Evolutionary conservation across 139 green algal species (phyloP), one percentile per base, ranked within the genome.

Genomic region (Chlorella sp.): DNA sequence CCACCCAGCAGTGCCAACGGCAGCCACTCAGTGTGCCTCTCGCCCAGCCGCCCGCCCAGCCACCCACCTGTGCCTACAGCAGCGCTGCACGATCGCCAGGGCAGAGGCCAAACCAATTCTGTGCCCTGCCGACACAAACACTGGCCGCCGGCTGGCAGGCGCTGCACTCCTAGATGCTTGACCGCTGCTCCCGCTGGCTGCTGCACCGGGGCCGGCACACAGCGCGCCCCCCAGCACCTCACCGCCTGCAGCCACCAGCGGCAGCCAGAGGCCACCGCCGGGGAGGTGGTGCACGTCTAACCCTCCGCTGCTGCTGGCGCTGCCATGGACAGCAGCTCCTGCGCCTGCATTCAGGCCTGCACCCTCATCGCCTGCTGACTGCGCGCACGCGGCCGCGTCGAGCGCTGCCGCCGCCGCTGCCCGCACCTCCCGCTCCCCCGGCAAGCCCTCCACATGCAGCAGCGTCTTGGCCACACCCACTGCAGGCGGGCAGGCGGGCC

Each of bases 111-210:
- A 85, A 39, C 90, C 81, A 0, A 97, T 61, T 5, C 69, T 77
- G 88, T 96, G 95, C 2, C 95, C 94, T 5, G 92, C 87, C 22
- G 94, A 96, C 26, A 96, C 87, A 66, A 93, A 95, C 0, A 95
- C 90, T 22, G 94, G 94, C 57, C 89, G 91, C 64, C 82, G 68
- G 30, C 79, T 68, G 79, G 28, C 57, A 7, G 15, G 15, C 40
- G 16, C 14, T 3, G 30, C 16, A 22, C 34, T 39, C 0, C 7
- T 64, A 57, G 39, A 1, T 18, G 28, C 24, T 16, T 14, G 22
- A 24, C 48, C 22, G 48, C 12, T 69, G 48, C 48, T 30, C 30
- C 79, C 32, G 79, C 42, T 57, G 30, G 42, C 42, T 14, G 34
- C 34, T 42, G 75, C 36, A 53, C 64, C 61, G 14, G 18, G 34